A percentile compares a stretch with the other conserved stretches of the same genome.
These are phyloP conservation scores for Lipomyces chichibuensis DNA, from an alignment of 805 yeast species.

Conservation along the genomic window DNA sequence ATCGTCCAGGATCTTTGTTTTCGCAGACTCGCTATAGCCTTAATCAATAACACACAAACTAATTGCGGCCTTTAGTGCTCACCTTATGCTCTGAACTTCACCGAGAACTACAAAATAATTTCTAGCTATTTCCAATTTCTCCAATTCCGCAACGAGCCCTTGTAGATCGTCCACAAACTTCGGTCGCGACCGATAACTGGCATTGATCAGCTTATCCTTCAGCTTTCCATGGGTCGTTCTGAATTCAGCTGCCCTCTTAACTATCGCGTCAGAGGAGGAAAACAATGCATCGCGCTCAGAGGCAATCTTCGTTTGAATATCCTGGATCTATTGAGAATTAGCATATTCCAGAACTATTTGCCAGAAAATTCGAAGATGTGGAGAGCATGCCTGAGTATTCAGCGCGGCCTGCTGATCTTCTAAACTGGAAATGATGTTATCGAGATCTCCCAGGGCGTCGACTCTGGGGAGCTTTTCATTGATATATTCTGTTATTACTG, in stretches of 20 bases:
- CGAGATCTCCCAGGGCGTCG: constrained; percentile 22
- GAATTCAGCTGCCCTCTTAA: constrained; percentile 3
- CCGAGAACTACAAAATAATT: constrained; percentile 13
- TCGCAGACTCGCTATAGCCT: constrained; percentile 15
- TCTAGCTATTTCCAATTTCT: constrained; percentile 20
- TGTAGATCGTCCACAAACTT: constrained; percentile 17
- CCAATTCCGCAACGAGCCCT: constrained; percentile 12
- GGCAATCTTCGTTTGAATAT: constrained; percentile 8
- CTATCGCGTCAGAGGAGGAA: constrained; percentile 10
- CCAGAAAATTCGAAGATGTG: not conserved
- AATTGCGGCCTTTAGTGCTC: not conserved
- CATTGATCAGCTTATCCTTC: constrained; percentile 11
- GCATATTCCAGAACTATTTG: not conserved
- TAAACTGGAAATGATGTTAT: constrained; percentile 23
- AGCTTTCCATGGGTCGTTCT: constrained; percentile 8
- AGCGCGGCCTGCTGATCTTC: constrained; percentile 24
- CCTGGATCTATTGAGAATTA: constrained; percentile 20
- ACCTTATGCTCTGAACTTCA: constrained; percentile 18
- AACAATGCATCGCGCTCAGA: constrained; percentile 16
- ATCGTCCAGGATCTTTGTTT: constrained; percentile 5
- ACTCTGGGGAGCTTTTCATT: constrained; percentile 21
- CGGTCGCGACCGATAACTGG: constrained; percentile 13
- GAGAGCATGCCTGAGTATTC: constrained; percentile 11
- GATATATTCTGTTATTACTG: constrained; percentile 28
- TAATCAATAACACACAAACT: not conserved